A percentile compares a stretch with the other conserved stretches of the same genome.
Evolutionary conservation across 2,329 filamentous ascomycete species (phyloP).

Genomic region (Gaeumannomyces sp.): DNA sequence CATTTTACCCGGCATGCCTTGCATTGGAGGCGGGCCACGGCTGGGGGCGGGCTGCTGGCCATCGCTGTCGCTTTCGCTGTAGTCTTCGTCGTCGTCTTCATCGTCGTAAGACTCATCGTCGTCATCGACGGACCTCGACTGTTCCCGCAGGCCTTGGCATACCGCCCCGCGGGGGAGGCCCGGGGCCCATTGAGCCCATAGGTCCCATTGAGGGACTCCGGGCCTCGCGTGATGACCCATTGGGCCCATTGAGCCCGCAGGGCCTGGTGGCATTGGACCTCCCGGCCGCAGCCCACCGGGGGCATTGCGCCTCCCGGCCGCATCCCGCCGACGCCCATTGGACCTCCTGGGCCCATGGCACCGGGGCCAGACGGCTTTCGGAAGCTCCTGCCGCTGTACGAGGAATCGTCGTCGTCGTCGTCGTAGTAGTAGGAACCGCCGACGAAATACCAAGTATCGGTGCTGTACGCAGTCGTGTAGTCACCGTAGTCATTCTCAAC

Average conservation of each 20-base stretch:
- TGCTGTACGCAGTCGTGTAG: conserved; percentile 8
- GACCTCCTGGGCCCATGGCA: neutral
- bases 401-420: conserved; percentile 7
- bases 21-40: neutral
- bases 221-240: neutral
- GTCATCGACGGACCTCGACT: neutral
- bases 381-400: conserved; percentile 5
- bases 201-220: neutral
- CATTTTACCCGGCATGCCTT: neutral
- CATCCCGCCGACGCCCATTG: neutral
- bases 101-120: neutral
- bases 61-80: neutral
- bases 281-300: neutral
- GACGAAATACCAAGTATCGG: conserved; percentile 12
- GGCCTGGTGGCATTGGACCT: neutral
- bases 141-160: neutral
- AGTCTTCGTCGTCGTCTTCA: neutral
- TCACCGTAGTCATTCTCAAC: conserved; percentile 14
- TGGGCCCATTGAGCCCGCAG: neutral
- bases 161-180: too few relatives aligned
- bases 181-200: neutral
- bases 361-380: neutral
- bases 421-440: conserved; percentile 12
- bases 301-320: neutral
- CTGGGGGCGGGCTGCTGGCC: neutral